Base-by-base conservation (phyloP, 2,329 filamentous ascomycete genomes). In the Paraphoma sp. region DNA sequence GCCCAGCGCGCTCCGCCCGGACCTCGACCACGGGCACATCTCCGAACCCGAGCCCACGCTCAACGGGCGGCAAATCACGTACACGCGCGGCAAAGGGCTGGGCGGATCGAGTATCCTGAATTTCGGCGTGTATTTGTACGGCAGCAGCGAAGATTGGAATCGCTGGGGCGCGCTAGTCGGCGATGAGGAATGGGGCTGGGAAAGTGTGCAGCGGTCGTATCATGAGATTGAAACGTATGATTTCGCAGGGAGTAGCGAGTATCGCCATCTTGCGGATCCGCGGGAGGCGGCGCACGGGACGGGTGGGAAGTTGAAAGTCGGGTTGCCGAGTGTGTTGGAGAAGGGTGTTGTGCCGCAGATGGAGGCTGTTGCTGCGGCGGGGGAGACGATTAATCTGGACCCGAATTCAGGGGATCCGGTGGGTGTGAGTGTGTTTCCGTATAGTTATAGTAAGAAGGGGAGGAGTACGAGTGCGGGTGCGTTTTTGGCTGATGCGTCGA, bases 91-190 rank as follows among this genome's bases (percentile, higher is more conserved):
- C 33, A 81, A 81, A 48, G 79, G 82, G 0, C 73, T 85, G 0
- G 83, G 83, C 5, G 83, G 83, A 9, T 80, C 78, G 12, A 80
- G 73, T 9, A 75, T 80, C 0, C 57, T 83, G 30, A 83, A 83
- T 58, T 78, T 81, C 33, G 65, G 71, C n/a, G 72, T 73, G 6
- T 76, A 71, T 44, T 52, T 76, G 17, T 72, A 70, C 28, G 87
- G 88, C 2, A 80, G 84, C 1, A 75, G 78, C 1, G 85, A 85
- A 49, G 87, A 90, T 60, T 89, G 86, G 57, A 81, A 89, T 29
- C 80, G 84, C 51, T 89, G 87, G 86, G 85, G 85, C 1, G 73
- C 78, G 0, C 58, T 83, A 1, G 82, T 85, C 0, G 84, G 74
- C 0, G 87, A 90, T 60, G 80, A 86, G 4, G 68, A 74, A 0